phyloP scores from a whole-genome alignment of 2,329 filamentous ascomycete genomes.

The Tolypocladium album region DNA sequence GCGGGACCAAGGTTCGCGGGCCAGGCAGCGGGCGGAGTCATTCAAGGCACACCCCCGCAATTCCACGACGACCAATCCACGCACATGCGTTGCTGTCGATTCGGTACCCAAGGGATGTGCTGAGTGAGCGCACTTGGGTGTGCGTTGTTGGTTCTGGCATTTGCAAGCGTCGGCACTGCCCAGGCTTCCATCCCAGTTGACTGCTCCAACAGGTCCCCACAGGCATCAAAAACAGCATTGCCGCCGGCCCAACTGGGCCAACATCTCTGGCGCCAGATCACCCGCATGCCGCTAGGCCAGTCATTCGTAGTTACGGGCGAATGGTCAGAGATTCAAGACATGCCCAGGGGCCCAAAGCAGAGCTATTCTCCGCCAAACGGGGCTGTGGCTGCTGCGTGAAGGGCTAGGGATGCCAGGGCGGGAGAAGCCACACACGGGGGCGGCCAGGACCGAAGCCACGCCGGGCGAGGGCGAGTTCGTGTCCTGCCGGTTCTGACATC shows the following conservation, averaged over 20 bases:
- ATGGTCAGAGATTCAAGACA: not conserved
- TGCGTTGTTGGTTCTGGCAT: not conserved
- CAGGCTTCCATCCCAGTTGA: not conserved
- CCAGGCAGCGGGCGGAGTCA: conserved; percentile 3
- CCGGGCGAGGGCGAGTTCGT: not conserved
- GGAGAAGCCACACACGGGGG: not conserved
- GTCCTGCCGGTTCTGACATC: not conserved
- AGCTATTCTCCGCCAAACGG: not conserved
- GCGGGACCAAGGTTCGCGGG: not conserved
- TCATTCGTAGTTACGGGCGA: no score
- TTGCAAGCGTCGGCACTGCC: not conserved
- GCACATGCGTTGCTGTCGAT: not conserved
- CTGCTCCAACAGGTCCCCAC: not conserved
- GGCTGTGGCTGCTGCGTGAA: not conserved
- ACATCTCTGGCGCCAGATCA: not conserved
- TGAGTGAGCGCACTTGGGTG: not conserved
- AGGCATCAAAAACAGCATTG: not conserved
- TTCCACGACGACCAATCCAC: not conserved
- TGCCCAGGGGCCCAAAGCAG: not conserved
- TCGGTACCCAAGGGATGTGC: not conserved
- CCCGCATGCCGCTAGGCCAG: not conserved
- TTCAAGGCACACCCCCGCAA: not conserved
- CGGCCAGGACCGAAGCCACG: not conserved
- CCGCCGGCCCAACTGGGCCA: not conserved
- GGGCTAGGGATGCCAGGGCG: not conserved